These are phyloP conservation scores for Eutrema heterophyllum DNA, from an alignment of 345 rosid genomes.

Conservation along the genomic window DNA sequence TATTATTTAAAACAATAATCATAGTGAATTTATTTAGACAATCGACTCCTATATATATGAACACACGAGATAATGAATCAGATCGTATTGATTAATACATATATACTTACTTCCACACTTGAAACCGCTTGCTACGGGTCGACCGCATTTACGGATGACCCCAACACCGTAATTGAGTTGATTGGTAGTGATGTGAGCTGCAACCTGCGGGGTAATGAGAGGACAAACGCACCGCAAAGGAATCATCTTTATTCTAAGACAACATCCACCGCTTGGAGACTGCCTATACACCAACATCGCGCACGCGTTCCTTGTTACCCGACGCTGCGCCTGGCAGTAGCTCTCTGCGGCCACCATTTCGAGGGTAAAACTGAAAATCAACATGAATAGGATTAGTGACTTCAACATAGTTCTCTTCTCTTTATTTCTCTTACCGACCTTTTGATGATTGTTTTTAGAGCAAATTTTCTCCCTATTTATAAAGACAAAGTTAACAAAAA, in stretches of 20 bases:
- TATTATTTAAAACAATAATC: no score
- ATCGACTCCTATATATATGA: no score
- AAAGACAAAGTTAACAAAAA: neutral
- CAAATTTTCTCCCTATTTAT: neutral
- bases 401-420: neutral
- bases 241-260: neutral
- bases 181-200: neutral
- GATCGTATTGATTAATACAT: neutral
- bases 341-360: neutral
- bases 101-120: slow-evolving; percentile 17
- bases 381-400: neutral
- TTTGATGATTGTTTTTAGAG: neutral
- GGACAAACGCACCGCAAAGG: slow-evolving; percentile 13
- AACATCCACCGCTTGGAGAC: neutral
- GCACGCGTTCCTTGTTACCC: neutral
- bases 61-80: no score
- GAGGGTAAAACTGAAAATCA: neutral
- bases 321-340: slow-evolving; percentile 1
- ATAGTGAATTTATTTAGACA: no score
- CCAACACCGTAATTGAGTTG: neutral
- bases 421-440: neutral
- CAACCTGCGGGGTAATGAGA: neutral
- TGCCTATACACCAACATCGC: neutral
- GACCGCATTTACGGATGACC: slow-evolving; percentile 6
- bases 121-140: neutral